A percentile compares a stretch with the other conserved stretches of the same genome.
Conservation (phyloP, 352 stramenopile genomes). For the Globisporangium spiculum region DNA sequence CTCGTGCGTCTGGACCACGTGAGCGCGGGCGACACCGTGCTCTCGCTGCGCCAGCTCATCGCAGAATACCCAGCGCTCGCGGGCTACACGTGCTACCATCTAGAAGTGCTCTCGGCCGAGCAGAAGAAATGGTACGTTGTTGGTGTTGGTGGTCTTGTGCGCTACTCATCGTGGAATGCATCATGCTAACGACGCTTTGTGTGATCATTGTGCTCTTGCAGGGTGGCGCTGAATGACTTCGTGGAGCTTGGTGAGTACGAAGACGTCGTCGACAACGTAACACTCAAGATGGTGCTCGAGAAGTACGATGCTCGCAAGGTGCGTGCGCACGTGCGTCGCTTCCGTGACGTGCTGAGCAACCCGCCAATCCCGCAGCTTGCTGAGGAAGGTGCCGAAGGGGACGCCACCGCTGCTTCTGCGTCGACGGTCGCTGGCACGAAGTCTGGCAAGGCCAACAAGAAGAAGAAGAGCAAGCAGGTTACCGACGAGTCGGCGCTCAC, state of each 20-base stretch:
- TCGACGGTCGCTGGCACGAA: slow-evolving; percentile 15
- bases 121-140: slow-evolving; percentile 28
- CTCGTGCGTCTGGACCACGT: slow-evolving; percentile 67
- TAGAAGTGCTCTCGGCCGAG: slow-evolving; percentile 46
- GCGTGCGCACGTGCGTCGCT: slow-evolving; percentile 74
- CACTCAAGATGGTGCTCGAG: slow-evolving; percentile 80
- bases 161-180: neutral
- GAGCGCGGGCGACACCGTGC: slow-evolving; percentile 71
- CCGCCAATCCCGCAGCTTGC: slow-evolving; percentile 69
- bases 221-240: slow-evolving; percentile 77
- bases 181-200: neutral
- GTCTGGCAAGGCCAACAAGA: slow-evolving; percentile 21
- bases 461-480: slow-evolving; percentile 20
- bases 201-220: slow-evolving; percentile 13
- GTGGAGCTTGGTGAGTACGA: slow-evolving; percentile 85
- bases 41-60: slow-evolving; percentile 79
- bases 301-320: slow-evolving; percentile 87
- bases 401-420: neutral
- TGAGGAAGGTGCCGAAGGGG: slow-evolving; percentile 9
- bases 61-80: slow-evolving; percentile 80
- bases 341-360: slow-evolving; percentile 81
- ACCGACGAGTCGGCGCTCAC: neutral
- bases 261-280: slow-evolving; percentile 52
- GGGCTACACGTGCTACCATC: slow-evolving; percentile 85
- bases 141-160: neutral